Percentiles rank a stretch among this genome's conserved stretches.
These are phyloP conservation scores for Sarcodon aspratus DNA, from an alignment of 768 basidiomycete genomes.

Conservation along the genomic window DNA sequence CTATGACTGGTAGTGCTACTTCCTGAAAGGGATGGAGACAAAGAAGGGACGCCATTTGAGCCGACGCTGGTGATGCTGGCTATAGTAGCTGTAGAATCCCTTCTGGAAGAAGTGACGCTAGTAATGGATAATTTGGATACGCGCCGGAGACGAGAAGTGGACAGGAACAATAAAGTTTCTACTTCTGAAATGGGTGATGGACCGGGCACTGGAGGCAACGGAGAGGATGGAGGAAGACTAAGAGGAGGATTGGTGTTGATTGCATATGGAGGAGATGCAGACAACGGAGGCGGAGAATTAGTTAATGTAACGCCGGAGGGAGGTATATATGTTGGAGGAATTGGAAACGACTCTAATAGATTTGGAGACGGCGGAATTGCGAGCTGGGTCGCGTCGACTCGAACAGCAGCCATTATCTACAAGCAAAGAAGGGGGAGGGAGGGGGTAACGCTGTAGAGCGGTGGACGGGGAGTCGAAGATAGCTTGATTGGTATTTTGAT, in stretches of 20 bases:
- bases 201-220: constrained; percentile 54
- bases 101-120: constrained; percentile 11
- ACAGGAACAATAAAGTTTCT: constrained; percentile 32
- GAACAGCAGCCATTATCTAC: too few relatives aligned
- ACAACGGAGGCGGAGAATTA: constrained; percentile 5
- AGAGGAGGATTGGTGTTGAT: constrained; percentile 39
- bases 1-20: background rate
- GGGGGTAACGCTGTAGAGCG: background rate
- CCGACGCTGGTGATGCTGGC: constrained; percentile 13
- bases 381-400: background rate
- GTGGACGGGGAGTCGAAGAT: background rate
- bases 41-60: constrained; percentile 4
- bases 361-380: constrained; percentile 6
- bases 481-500: background rate
- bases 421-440: background rate
- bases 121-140: constrained; percentile 19
- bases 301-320: constrained; percentile 7
- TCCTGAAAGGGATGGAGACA: constrained; percentile 6
- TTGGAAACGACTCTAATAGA: constrained; percentile 19
- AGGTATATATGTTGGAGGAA: constrained; percentile 21
- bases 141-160: constrained; percentile 23
- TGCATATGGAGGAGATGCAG: constrained; percentile 4
- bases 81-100: constrained; percentile 16
- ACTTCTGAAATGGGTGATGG: constrained; percentile 42
- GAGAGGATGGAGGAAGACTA: constrained; percentile 41